Conservation (phyloP, 345 rosid genomes). For the Hibiscus tridactylites region DNA sequence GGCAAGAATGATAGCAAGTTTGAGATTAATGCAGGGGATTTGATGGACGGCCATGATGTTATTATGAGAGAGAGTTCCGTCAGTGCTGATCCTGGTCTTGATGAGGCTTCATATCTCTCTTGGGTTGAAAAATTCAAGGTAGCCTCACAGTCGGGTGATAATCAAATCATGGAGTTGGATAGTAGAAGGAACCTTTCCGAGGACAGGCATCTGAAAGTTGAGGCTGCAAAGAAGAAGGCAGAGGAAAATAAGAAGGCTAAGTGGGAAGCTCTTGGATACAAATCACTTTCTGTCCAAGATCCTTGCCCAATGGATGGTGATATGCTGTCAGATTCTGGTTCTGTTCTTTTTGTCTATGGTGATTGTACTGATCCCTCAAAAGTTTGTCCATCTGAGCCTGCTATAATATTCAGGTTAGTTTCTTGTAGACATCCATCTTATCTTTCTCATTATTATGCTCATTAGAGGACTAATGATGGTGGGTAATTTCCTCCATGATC, state of each 20-base stretch:
- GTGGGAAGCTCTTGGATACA: conserved; percentile 77
- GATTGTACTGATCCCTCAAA: conserved; percentile 72
- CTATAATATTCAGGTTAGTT: conserved; percentile 68
- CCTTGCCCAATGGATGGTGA: conserved; percentile 40
- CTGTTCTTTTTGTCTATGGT: conserved; percentile 66
- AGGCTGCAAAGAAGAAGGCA: conserved; percentile 60
- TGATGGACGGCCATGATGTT: conserved; percentile 16
- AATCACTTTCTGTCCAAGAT: conserved; percentile 54
- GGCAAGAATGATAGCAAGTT: conserved; percentile 42
- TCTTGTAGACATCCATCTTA: not conserved
- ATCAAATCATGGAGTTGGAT: conserved; percentile 26
- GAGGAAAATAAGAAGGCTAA: conserved; percentile 59
- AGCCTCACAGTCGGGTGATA: conserved; percentile 34
- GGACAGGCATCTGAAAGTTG: conserved; percentile 39
- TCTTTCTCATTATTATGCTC: not conserved
- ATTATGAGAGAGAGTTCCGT: conserved; percentile 20
- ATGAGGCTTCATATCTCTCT: conserved; percentile 73
- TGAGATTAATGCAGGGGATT: conserved; percentile 37
- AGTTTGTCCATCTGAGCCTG: conserved; percentile 50
- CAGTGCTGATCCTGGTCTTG: conserved; percentile 46
- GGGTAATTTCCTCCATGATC: not conserved
- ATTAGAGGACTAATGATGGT: not conserved
- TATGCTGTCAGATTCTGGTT: conserved; percentile 43
- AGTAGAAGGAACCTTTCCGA: conserved; percentile 35
- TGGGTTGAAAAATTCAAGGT: conserved; percentile 80